Evolutionary conservation across 768 basidiomycete species (phyloP), one percentile per base, ranked within the genome.

Genomic region (Lactifluus hygrophoroides): DNA sequence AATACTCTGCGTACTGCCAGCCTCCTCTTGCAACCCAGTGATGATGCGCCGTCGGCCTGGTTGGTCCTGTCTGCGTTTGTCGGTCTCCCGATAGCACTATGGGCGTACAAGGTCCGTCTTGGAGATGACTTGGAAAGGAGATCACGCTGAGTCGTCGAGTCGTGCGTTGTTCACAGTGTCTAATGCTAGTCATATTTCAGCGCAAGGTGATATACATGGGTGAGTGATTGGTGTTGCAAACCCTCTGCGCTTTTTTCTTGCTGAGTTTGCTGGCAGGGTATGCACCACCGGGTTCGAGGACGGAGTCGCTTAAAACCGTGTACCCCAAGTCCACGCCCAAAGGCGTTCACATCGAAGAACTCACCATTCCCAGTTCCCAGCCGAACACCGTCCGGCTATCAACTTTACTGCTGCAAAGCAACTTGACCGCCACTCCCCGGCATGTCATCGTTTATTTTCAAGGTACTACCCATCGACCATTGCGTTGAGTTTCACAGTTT

Each of bases 201-300:
- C 72, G 79, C 2, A 73, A 73, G 48, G 72, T 81, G 38, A 78
- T 81, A 21, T 81, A 81, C 66, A 77, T 81, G 73, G 73, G 72
- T 72, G 57, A 28, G 72, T 72, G 57, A 28, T 46, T 60, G 6
- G 21, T 5, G 13, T 44, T 8, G 21, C 30, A 23, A 44, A 2
- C 30, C 11, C n/a, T 42, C 46, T 32, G 21, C 9, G 21, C 14
- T 27, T 45, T 38, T 10, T 30, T 2, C 27, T n/a, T 54, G 21
- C 28, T 40, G 50, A 28, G 44, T 46, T 34, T 16, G 21, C 11
- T 43, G 13, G 17, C 50, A 71, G 74, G 75, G 0, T 77, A 76
- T 37, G 71, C 70, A 0, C 78, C 78, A 1, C 69, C 72, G 0
- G 73, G 74, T 16, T 70, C 76, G 3, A 69, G 77, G 17, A 63